Base-by-base conservation (phyloP, 2,329 filamentous ascomycete species). In the Monilinia laxa region DNA sequence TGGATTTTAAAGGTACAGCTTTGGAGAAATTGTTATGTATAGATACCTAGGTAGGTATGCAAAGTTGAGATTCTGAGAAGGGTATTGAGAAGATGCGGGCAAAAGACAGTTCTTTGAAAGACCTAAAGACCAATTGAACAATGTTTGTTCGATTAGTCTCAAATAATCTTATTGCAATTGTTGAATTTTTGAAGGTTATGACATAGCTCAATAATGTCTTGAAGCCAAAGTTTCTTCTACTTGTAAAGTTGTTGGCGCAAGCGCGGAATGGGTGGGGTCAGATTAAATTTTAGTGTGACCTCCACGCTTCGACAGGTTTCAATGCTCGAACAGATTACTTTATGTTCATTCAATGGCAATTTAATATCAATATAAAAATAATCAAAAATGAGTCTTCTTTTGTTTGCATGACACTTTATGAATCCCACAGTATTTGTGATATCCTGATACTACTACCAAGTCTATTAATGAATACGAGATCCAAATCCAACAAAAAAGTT, bases 211-310 rank as follows among this genome's bases (percentile, higher is more conserved):
- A 42, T 47, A 6, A 47, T 47, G 5, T 47, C 40, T 47, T 49
- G n/a, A 59, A 49, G 42, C 25, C 38, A 28, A 58, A 47, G 16
- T 58, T 58, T 28, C 38, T 20, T 35, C 7, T 9, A 4, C 31
- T 35, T 35, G 31, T 28, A 58, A 45, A 58, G 23, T 58, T 45
- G 56, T 45, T 47, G 25, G 40, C 10, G 38, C 40, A 45, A 57
- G 40, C 57, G 25, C 42, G 57, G 42, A 49, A 42, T 59, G 47
- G 20, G 31, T 35, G 57, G 57, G 42, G 57, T 35, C 25, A 23
- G 42, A 49, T 59, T 49, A 23, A 35, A 23, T 49, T 23, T 59
- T 58, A 57, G 38, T 23, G 35, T 57, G 55, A 47, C 45, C 45
- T 18, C 45, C 18, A 47, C 45, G 18, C 45, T 18, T 20, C 4